These are phyloP conservation scores for Babesia ovata DNA, from an alignment of 169 alveolate genomes.

Conservation along the genomic window DNA sequence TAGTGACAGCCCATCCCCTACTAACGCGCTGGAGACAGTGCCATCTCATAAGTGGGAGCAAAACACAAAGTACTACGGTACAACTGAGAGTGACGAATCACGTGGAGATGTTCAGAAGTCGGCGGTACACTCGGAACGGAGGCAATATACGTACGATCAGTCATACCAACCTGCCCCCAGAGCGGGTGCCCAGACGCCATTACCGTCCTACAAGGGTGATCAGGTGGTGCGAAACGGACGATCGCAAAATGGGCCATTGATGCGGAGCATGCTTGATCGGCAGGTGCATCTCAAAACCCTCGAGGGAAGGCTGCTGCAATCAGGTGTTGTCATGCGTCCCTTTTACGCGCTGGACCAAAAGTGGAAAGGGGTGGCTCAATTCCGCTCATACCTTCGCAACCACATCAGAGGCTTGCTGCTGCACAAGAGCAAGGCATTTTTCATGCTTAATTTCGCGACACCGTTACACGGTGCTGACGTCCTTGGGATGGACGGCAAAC, in stretches of 20 bases:
- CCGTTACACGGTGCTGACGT: constrained; percentile 17
- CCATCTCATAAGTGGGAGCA: too few relatives aligned
- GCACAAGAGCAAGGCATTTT: neutral
- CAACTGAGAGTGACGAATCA: too few relatives aligned
- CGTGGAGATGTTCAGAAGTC: too few relatives aligned
- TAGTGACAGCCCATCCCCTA: too few relatives aligned
- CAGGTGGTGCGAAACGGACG: too few relatives aligned
- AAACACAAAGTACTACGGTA: too few relatives aligned
- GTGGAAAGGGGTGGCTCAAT: neutral
- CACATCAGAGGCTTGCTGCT: neutral
- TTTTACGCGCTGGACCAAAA: constrained; percentile 29
- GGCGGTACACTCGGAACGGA: too few relatives aligned
- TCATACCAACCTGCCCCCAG: too few relatives aligned
- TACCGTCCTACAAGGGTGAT: too few relatives aligned
- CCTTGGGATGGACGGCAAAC: constrained; percentile 27
- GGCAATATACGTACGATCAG: too few relatives aligned
- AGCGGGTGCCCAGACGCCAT: too few relatives aligned
- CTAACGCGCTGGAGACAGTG: too few relatives aligned
- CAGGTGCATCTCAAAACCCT: constrained; percentile 2
- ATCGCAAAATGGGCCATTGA: neutral
- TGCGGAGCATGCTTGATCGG: constrained; percentile 22
- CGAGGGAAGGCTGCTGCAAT: constrained; percentile 9
- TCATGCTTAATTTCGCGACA: neutral
- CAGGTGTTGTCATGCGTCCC: constrained; percentile 11
- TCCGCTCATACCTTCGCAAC: neutral